phyloP scores from a whole-genome alignment of 1,284 basidiomycete genomes.

The Takashimella koratensis region DNA sequence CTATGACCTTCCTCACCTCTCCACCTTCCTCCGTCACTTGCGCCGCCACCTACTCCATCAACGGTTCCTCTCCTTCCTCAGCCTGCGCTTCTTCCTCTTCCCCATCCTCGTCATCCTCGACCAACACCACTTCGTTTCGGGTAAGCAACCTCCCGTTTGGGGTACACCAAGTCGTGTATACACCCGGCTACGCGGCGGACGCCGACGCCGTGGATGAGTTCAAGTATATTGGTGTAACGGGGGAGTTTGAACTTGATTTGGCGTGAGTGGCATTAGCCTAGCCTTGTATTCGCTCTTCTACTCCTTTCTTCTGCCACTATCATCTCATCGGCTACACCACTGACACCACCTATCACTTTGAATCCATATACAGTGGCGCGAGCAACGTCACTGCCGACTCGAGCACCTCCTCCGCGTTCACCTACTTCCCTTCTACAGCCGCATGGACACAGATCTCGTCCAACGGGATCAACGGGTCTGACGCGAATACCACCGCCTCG shows the following conservation, averaged over 20 bases:
- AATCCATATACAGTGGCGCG: background rate
- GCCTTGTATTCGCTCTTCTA: background rate
- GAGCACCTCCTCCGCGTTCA: conserved; percentile 12
- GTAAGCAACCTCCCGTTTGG: conserved; percentile 17
- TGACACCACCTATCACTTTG: conserved; percentile 22
- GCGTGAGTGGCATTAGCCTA: background rate
- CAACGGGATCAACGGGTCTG: conserved; percentile 1
- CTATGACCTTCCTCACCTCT: conserved; percentile 1
- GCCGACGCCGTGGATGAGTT: conserved; percentile 4
- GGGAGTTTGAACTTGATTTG: conserved; percentile 2
- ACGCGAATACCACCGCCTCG: conserved; percentile 5
- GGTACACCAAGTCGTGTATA: conserved; percentile 20
- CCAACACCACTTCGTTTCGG: conserved; percentile 1
- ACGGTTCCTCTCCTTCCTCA: conserved; percentile 16
- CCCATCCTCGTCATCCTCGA: background rate
- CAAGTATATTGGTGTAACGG: conserved; percentile 27
- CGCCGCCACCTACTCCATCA: conserved; percentile 16
- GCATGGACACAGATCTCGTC: conserved; percentile 19
- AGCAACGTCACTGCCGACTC: background rate
- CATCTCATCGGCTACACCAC: conserved; percentile 21
- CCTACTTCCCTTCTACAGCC: conserved; percentile 9
- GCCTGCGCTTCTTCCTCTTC: conserved; percentile 9
- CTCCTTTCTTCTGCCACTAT: background rate
- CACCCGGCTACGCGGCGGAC: background rate
- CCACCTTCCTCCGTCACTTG: conserved; percentile 6